phyloP scores from a whole-genome alignment of 768 basidiomycete genomes.

The Tricholoma flavovirens region DNA sequence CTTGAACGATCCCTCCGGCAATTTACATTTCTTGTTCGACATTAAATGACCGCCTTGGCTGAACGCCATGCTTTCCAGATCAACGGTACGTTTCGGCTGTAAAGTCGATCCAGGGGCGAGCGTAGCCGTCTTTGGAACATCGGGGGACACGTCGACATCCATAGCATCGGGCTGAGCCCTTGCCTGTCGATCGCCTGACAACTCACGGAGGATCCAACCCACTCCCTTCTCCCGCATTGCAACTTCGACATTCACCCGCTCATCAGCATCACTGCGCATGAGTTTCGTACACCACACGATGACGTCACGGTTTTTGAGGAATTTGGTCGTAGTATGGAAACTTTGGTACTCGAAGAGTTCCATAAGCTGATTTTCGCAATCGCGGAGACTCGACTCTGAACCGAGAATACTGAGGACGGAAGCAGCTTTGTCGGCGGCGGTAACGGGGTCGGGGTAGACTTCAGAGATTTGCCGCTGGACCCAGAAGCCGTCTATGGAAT shows the following conservation, averaged over 20 bases:
- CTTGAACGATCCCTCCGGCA: constrained; percentile 97
- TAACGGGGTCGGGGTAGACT: constrained; percentile 90
- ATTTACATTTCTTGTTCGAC: constrained; percentile 98
- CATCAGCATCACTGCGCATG: constrained; percentile 82
- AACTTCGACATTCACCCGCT: constrained; percentile 89
- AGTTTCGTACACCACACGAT: constrained; percentile 98
- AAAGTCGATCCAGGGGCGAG: constrained; percentile 83
- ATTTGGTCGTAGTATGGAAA: constrained; percentile 84
- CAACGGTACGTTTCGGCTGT: constrained; percentile 80
- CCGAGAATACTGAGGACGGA: constrained; percentile 79
- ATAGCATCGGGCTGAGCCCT: constrained; percentile 58
- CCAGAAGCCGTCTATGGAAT: constrained; percentile 96
- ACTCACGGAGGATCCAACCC: constrained; percentile 90
- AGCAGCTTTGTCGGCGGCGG: constrained; percentile 86
- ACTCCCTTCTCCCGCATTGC: constrained; percentile 97
- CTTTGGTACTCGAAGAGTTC: constrained; percentile 92
- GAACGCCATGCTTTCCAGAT: constrained; percentile 94
- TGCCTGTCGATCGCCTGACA: constrained; percentile 74
- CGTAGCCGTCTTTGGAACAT: constrained; percentile 78
- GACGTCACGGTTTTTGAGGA: constrained; percentile 93
- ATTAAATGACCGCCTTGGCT: constrained; percentile 93
- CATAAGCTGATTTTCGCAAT: constrained; percentile 95
- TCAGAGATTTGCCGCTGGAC: constrained; percentile 91
- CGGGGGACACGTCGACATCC: constrained; percentile 67
- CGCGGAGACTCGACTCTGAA: constrained; percentile 82